A percentile compares a stretch with the other conserved stretches of the same genome.
These are phyloP conservation scores for Colletotrichum filicis DNA, from an alignment of 2,329 filamentous ascomycete genomes.

Conservation along the genomic window DNA sequence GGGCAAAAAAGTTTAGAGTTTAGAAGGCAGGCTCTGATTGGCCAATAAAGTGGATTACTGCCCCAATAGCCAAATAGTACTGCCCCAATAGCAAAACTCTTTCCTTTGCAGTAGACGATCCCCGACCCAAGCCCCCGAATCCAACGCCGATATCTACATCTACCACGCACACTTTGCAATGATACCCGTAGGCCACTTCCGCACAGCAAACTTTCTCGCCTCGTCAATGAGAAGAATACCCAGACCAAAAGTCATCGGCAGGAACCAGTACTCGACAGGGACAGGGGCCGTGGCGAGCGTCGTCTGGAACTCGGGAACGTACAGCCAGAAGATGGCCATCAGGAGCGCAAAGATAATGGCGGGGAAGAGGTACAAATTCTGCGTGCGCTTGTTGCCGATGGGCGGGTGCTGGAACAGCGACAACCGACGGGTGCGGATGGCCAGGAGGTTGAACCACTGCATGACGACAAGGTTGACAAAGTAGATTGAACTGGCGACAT, in stretches of 20 bases:
- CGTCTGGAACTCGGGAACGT: constrained; percentile 72
- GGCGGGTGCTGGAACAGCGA: constrained; percentile 80
- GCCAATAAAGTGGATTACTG: too few species aligned
- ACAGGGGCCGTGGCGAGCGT: constrained; percentile 71
- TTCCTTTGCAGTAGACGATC: not conserved
- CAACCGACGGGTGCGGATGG: constrained; percentile 72
- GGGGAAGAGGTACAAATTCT: constrained; percentile 77
- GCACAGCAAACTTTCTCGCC: constrained; percentile 60
- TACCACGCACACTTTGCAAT: constrained; percentile 63
- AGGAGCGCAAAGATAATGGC: constrained; percentile 75
- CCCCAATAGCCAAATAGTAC: too few species aligned
- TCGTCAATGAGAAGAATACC: constrained; percentile 64
- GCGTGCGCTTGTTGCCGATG: constrained; percentile 70
- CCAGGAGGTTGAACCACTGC: constrained; percentile 83
- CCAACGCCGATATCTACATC: constrained; percentile 39
- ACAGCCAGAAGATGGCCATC: constrained; percentile 77
- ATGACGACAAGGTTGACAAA: constrained; percentile 85
- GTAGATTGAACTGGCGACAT: constrained; percentile 78
- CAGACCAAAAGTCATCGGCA: constrained; percentile 78
- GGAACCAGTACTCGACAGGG: constrained; percentile 79
- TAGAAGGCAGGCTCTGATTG: too few species aligned
- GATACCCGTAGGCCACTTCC: constrained; percentile 54
- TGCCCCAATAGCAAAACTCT: too few species aligned
- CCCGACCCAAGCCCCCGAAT: not conserved
- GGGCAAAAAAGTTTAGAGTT: too few species aligned